Conservation (phyloP, 2,329 filamentous ascomycete species). For the Xylaria sp. region DNA sequence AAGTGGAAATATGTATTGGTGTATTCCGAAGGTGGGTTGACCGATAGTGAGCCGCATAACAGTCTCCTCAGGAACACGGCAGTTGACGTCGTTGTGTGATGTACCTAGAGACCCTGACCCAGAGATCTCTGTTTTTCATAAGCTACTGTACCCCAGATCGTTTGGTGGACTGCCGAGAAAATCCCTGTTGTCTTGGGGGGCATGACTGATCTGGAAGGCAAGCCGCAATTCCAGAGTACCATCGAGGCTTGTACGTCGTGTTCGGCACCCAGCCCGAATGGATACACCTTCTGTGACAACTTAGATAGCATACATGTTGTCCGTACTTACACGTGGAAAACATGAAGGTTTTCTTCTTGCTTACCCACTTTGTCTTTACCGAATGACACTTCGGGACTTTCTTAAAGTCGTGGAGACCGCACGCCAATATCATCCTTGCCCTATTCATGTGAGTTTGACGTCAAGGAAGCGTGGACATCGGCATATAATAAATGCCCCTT, state of each 20-base stretch:
- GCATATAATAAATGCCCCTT: conserved; percentile 33
- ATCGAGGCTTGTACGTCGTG: conserved; percentile 39
- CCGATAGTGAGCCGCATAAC: conserved; percentile 37
- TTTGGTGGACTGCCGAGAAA: conserved; percentile 29
- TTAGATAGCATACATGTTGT: conserved; percentile 4
- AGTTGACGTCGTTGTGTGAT: conserved; percentile 33
- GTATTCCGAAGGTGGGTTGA: conserved; percentile 26
- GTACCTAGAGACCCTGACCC: conserved; percentile 27
- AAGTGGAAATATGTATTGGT: conserved; percentile 27
- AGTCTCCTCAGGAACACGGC: conserved; percentile 37
- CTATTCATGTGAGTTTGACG: conserved; percentile 31
- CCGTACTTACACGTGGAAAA: conserved; percentile 31
- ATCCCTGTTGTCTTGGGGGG: conserved; percentile 27
- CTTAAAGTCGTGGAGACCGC: conserved; percentile 42
- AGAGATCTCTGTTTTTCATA: conserved; percentile 31
- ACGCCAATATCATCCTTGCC: conserved; percentile 28
- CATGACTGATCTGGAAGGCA: conserved; percentile 43
- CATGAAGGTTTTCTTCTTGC: conserved; percentile 30
- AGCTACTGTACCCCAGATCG: conserved; percentile 39
- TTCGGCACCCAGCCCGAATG: conserved; percentile 27
- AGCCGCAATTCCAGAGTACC: conserved; percentile 44
- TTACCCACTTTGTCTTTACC: conserved; percentile 41
- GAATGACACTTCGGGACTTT: conserved; percentile 49
- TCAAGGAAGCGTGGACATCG: conserved; percentile 33
- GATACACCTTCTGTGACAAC: conserved; percentile 3